Base-by-base conservation (phyloP, 805 yeast genomes). In the Suhomyces vadensis region DNA sequence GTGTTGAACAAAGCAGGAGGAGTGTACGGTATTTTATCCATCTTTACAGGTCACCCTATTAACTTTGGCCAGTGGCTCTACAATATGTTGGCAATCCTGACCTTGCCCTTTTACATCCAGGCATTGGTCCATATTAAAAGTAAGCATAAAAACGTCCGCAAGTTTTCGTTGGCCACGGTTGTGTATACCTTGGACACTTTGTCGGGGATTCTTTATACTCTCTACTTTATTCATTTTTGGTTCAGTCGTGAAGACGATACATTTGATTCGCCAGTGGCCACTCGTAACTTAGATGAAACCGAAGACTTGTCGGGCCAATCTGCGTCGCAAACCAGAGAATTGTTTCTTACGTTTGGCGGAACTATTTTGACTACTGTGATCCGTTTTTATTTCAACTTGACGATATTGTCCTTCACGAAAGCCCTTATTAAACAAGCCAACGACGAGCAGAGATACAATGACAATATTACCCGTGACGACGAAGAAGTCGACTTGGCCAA, bases 1-100 rank as follows among this genome's bases (percentile, higher is more conserved):
- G 77, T 90, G 27, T 74, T 91, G 50, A 92, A 92, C 69, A 91
- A 91, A 61, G 87, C 91, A 52, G 82, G 95, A 46, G 97, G 98
- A 7, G 72, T 82, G 16, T 92, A 85, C 63, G 99, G 97, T 22
- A 70, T 92, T 26, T 69, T 90, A 17, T 90, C 97, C 1, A 63
- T 92, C 20, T 77, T 92, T 57, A 91, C 97, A 0, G 94, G 96
- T 1, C 96, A 91, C 58, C 94, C 94, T 2, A 73, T 91, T 43
- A 83, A 82, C 47, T 78, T 83, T 48, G 69, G 86, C 67, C 97
- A 92, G 60, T 87, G 96, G 94, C 47, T 85, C 1, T 80, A 83
- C 52, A 89, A 91, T 62, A 54, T 85, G 13, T 61, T 83, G 46
- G 83, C 95, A 2, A 68, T 87, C 11, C 43, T 78, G 3, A 71